These are phyloP conservation scores for Solanum etuberosum DNA, from an alignment of 257 asterid genomes.

Conservation along the genomic window DNA sequence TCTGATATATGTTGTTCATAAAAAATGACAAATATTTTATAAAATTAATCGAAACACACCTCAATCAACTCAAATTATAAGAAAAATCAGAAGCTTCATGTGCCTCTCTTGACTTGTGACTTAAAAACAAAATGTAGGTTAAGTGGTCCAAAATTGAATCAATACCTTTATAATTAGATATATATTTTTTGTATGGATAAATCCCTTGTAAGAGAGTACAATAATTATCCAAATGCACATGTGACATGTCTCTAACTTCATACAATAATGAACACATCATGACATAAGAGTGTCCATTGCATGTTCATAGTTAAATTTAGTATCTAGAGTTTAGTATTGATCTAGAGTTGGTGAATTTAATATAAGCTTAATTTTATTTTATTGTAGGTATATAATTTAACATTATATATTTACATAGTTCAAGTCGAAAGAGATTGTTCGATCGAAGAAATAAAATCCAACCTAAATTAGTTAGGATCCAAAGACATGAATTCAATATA, in stretches of 20 bases:
- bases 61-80: not conserved
- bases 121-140: not conserved
- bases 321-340: not conserved
- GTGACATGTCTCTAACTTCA: not conserved
- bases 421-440: no score
- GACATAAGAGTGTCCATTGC: not conserved
- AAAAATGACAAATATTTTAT: not conserved
- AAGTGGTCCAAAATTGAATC: not conserved
- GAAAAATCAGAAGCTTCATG: not conserved
- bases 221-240: not conserved
- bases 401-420: no score
- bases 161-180: not conserved
- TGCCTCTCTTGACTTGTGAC: not conserved
- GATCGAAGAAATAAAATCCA: no score
- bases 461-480: no score
- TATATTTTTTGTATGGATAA: not conserved
- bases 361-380: not conserved
- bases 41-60: not conserved
- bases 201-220: not conserved
- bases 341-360: not conserved
- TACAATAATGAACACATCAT: not conserved
- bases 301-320: not conserved
- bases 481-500: no score
- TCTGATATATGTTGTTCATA: not conserved
- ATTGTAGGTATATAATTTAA: not conserved